A percentile compares a stretch with the other conserved stretches of the same genome.
Evolutionary conservation across 1,284 basidiomycete species (phyloP).

Genomic region (Macrocybe sp.): DNA sequence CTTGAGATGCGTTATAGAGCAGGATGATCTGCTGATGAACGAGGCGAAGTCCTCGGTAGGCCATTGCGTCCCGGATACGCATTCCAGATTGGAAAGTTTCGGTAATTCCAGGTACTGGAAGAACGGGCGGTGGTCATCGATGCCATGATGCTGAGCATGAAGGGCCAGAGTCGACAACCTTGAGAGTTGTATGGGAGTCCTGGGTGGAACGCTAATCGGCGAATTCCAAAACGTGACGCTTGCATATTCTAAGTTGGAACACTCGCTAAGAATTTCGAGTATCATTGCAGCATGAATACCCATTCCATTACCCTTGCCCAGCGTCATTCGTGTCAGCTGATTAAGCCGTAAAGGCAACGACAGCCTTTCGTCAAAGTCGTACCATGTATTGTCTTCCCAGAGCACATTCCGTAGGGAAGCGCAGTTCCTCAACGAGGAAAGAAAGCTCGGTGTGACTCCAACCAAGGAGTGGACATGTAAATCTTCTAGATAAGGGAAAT

Average conservation of each 20-base stretch:
- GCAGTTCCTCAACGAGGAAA: not conserved
- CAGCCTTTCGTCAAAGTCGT: not conserved
- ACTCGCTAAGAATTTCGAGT: constrained; percentile 4
- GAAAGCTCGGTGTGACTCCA: not conserved
- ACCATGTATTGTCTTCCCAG: constrained; percentile 6
- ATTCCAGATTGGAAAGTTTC: constrained; percentile 3
- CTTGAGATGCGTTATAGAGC: not conserved
- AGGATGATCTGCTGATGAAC: constrained; percentile 4
- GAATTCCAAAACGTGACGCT: constrained; percentile 1
- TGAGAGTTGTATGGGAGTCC: constrained; percentile 3
- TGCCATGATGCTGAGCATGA: not conserved
- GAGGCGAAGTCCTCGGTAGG: not conserved
- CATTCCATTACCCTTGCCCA: constrained; percentile 4
- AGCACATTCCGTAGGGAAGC: constrained; percentile 1
- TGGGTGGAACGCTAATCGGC: not conserved
- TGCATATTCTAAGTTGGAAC: constrained; percentile 4
- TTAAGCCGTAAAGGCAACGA: not conserved
- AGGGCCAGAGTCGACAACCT: constrained; percentile 4
- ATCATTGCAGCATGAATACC: not conserved
- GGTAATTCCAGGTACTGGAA: constrained; percentile 3
- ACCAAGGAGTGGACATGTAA: constrained; percentile 1
- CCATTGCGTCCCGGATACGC: not conserved
- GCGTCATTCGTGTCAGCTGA: constrained; percentile 4
- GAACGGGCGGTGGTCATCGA: not conserved
- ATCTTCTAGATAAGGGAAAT: constrained; percentile 1